Evolutionary conservation across 208 protist species (phyloP), one percentile per base, ranked within the genome.

Genomic region (Trypanosoma congolense): DNA sequence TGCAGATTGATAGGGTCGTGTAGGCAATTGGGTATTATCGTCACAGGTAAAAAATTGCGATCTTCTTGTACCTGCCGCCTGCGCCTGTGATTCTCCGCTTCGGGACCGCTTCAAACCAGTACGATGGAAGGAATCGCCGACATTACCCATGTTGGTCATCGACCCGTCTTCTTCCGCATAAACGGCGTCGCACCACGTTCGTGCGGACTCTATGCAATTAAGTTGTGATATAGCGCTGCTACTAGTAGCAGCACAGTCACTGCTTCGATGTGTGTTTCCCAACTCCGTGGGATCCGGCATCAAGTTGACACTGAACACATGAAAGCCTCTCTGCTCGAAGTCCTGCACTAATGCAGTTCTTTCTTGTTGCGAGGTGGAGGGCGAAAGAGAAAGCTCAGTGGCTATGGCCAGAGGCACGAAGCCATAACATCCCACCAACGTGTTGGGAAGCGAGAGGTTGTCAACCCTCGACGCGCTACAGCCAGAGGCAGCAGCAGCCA

Each of bases 341-440:
- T 77, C 73, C 4, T 72, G 40, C 42, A 70, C 38, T 30, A 90
- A 68, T 19, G 72, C 62, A 0, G 65, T 53, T 29, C 73, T 60
- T 16, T 67, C 78, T 31, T 61, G 66, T 1, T 60, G 55, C 1
- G 77, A 75, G 19, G 67, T 59, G 14, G 70, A 49, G 24, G 78
- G 76, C 14, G 82, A 24, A 43, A 82, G 66, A 0, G 60, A 56
- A 8, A 48, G 33, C 24, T 74, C 53, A 25, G 70, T 64, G 2
- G 68, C 83, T 51, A 90, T 84, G 12, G 71, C 83, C 5, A 90
- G 73, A 0, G 83, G 83, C 16, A 84, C 79, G 51, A 77, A 84
- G 24, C 52, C 68, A 29, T 80, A 79, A 63, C 65, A 78, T 10
- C 43, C 38, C 12, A 43, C 56, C 2, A 80, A 48, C 0, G 56